These are phyloP conservation scores for Irpex lacteus DNA, from an alignment of 1,284 basidiomycete species.

Conservation along the genomic window DNA sequence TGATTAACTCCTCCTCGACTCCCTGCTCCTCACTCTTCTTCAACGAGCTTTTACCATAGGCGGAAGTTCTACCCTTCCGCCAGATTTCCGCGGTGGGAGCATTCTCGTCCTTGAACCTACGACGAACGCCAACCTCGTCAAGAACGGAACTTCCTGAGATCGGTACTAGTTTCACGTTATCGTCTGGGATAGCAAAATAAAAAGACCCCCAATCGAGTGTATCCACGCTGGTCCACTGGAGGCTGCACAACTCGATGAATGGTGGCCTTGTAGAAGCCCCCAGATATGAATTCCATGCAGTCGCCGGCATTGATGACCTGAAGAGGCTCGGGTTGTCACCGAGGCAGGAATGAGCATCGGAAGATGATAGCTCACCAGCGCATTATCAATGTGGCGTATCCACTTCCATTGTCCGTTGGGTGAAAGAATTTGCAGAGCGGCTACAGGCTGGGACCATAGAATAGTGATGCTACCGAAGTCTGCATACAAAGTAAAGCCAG, in stretches of 20 bases:
- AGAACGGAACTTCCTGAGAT: slow-evolving; percentile 29
- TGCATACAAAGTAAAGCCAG: slow-evolving; percentile 20
- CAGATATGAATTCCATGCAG: slow-evolving; percentile 40
- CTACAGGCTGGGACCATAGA: slow-evolving; percentile 59
- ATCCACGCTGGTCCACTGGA: slow-evolving; percentile 44
- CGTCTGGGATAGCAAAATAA: slow-evolving; percentile 41
- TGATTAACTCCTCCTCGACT: slow-evolving; percentile 41
- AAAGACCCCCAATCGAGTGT: slow-evolving; percentile 40
- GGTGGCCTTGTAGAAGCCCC: slow-evolving; percentile 42
- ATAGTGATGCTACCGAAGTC: slow-evolving; percentile 60
- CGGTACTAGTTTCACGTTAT: slow-evolving; percentile 30
- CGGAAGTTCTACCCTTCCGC: slow-evolving; percentile 35
- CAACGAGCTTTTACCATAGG: slow-evolving; percentile 33
- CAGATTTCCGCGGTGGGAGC: slow-evolving; percentile 37
- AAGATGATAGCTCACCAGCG: slow-evolving; percentile 38
- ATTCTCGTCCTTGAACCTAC: slow-evolving; percentile 28
- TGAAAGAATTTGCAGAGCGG: slow-evolving; percentile 53
- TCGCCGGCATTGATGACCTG: slow-evolving; percentile 43
- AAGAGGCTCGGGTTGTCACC: background rate
- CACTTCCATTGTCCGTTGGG: slow-evolving; percentile 54
- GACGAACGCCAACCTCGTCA: slow-evolving; percentile 30
- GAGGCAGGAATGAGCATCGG: background rate
- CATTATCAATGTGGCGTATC: slow-evolving; percentile 58
- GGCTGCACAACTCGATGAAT: slow-evolving; percentile 46
- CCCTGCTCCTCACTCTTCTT: slow-evolving; percentile 30